These are phyloP conservation scores for Lactarius pseudohatsudake DNA, from an alignment of 768 basidiomycete species.

Conservation along the genomic window DNA sequence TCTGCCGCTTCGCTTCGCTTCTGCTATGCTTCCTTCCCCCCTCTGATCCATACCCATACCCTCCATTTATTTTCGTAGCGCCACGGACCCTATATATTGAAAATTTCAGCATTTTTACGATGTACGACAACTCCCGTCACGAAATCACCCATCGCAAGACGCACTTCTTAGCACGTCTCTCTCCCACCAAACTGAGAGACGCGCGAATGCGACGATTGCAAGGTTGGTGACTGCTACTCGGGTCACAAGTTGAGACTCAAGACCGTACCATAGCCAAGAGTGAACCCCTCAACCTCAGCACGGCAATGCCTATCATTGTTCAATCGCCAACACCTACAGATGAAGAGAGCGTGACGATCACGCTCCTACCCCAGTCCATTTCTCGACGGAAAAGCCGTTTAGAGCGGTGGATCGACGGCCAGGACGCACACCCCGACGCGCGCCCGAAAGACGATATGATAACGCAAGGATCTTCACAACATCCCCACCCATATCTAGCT, in stretches of 20 bases:
- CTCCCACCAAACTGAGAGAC: conserved; percentile 4
- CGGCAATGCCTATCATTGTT: conserved; percentile 26
- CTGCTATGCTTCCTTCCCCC: conserved; percentile 4
- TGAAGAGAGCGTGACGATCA: conserved; percentile 28
- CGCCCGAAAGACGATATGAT: conserved; percentile 25
- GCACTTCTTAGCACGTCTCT: conserved; percentile 11
- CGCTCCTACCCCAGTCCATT: conserved; percentile 29
- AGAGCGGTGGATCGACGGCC: conserved; percentile 47
- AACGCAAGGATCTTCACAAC: conserved; percentile 33
- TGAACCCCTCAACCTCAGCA: conserved; percentile 8
- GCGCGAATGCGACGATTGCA: conserved; percentile 6
- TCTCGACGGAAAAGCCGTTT: conserved; percentile 42
- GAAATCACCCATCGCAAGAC: conserved; percentile 13
- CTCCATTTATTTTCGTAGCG: neutral
- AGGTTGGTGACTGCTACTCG: conserved; percentile 9
- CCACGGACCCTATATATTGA: conserved; percentile 23
- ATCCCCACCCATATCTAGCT: conserved; percentile 43
- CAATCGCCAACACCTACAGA: conserved; percentile 28
- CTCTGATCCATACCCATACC: conserved; percentile 11
- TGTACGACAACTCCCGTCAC: conserved; percentile 25
- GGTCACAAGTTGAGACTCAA: neutral
- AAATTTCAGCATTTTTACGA: conserved; percentile 11
- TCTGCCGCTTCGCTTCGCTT: neutral
- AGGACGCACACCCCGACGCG: conserved; percentile 35
- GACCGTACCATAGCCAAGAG: conserved; percentile 1